Evolutionary conservation across 257 asterid species (phyloP).

Genomic region (Plantago elongata): DNA sequence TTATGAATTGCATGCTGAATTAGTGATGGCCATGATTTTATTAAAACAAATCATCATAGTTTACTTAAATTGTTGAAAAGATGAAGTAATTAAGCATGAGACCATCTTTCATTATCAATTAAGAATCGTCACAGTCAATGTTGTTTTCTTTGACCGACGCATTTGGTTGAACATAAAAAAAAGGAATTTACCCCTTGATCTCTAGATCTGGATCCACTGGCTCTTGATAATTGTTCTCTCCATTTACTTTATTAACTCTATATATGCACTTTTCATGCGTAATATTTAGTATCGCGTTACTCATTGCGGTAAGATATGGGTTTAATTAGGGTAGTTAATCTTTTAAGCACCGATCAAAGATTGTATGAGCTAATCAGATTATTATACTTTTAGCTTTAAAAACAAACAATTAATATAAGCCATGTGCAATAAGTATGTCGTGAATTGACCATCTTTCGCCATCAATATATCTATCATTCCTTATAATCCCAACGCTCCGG

Average conservation of each 20-base stretch:
- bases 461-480: no score
- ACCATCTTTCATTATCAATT: background rate
- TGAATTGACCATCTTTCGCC: background rate
- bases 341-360: background rate
- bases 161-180: background rate
- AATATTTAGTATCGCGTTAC: background rate
- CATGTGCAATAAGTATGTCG: background rate
- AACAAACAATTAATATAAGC: no score
- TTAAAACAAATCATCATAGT: background rate
- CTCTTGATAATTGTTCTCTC: background rate
- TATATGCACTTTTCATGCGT: background rate
- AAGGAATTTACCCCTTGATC: background rate
- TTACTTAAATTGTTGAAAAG: background rate
- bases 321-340: background rate
- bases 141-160: background rate
- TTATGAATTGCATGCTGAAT: no score
- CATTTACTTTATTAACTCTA: no score
- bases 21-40: no score
- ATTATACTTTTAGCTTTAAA: background rate
- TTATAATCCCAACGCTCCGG: no score
- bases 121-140: background rate
- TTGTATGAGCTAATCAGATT: background rate
- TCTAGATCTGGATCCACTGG: background rate
- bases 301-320: background rate
- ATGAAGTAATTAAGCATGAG: background rate